Conservation (phyloP, 2,329 filamentous ascomycete species). For the Neopestalotiopsis sp. region DNA sequence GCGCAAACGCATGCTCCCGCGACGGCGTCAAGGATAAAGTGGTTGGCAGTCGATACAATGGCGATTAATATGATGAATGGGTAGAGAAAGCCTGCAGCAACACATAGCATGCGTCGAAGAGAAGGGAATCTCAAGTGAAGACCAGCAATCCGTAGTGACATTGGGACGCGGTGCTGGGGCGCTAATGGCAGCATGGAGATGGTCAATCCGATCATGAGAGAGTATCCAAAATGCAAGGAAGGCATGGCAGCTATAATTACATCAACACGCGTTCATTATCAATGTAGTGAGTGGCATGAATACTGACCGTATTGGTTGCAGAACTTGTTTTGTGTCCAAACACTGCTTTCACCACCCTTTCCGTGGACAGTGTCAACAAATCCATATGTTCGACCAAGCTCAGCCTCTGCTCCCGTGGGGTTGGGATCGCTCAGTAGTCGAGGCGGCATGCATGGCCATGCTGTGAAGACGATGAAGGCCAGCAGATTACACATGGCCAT, state of each 20-base stretch:
- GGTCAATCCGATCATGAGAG: slow-evolving; percentile 73
- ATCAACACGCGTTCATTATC: slow-evolving; percentile 19
- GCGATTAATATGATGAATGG: slow-evolving; percentile 69
- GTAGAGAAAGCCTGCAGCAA: slow-evolving; percentile 63
- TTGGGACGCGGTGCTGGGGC: slow-evolving; percentile 55
- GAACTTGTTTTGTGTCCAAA: slow-evolving; percentile 74
- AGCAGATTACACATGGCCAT: slow-evolving; percentile 67
- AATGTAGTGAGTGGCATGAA: background rate
- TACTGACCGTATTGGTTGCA: slow-evolving; percentile 74
- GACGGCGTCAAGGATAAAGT: slow-evolving; percentile 75
- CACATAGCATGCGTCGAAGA: slow-evolving; percentile 47
- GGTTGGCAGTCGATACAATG: slow-evolving; percentile 75
- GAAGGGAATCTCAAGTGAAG: slow-evolving; percentile 19
- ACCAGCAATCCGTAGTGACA: slow-evolving; percentile 34
- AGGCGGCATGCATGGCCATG: slow-evolving; percentile 70
- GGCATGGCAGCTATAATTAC: slow-evolving; percentile 70
- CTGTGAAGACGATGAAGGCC: slow-evolving; percentile 66
- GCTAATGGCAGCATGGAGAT: slow-evolving; percentile 69
- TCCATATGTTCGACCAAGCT: slow-evolving; percentile 64
- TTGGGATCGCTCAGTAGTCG: slow-evolving; percentile 61
- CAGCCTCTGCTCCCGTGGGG: slow-evolving; percentile 60
- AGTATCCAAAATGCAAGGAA: slow-evolving; percentile 77
- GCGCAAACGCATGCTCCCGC: slow-evolving; percentile 70
- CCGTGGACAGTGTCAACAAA: slow-evolving; percentile 68
- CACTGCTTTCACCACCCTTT: slow-evolving; percentile 63